These are phyloP conservation scores for Calonectria montana DNA, from an alignment of 2,329 filamentous ascomycete genomes.

Conservation along the genomic window DNA sequence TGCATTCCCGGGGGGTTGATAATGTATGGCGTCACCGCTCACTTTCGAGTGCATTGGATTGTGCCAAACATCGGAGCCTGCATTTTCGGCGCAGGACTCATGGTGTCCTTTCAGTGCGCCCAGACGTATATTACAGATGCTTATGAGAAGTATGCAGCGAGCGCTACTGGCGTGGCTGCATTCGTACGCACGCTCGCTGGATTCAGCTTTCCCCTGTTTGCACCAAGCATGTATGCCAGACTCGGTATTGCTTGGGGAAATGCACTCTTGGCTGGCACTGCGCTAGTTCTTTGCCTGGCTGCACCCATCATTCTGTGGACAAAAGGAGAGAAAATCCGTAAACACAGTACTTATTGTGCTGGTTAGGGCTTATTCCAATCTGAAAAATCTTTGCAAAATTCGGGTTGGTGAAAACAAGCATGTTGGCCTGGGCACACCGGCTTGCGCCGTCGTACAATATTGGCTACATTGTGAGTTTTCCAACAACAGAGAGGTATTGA, in stretches of 20 bases:
- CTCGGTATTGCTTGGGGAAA: conserved; percentile 60
- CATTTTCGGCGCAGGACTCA: conserved; percentile 60
- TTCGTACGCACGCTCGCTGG: conserved; percentile 66
- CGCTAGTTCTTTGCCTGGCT: conserved; percentile 33
- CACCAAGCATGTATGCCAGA: conserved; percentile 53
- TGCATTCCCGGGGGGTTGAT: conserved; percentile 62
- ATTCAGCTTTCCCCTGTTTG: conserved; percentile 69
- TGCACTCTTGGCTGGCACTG: conserved; percentile 47
- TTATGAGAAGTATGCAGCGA: conserved; percentile 51
- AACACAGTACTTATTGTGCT: conserved; percentile 32
- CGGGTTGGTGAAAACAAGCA: not conserved
- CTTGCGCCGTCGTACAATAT: not conserved
- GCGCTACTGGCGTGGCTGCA: conserved; percentile 63
- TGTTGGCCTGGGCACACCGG: not conserved
- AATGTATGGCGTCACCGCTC: conserved; percentile 59
- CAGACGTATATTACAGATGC: conserved; percentile 70
- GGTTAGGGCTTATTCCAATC: not conserved
- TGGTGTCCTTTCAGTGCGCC: conserved; percentile 67
- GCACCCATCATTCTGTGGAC: conserved; percentile 34
- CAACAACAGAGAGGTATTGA: not conserved
- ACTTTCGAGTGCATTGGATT: conserved; percentile 59
- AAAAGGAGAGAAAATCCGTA: conserved; percentile 34
- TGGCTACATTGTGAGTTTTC: not conserved
- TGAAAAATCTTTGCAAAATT: too few species aligned
- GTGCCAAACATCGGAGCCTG: conserved; percentile 68